These are phyloP conservation scores for Capniomyces stellatus DNA, from an alignment of 371 early-diverging fungal genomes.

Conservation along the genomic window DNA sequence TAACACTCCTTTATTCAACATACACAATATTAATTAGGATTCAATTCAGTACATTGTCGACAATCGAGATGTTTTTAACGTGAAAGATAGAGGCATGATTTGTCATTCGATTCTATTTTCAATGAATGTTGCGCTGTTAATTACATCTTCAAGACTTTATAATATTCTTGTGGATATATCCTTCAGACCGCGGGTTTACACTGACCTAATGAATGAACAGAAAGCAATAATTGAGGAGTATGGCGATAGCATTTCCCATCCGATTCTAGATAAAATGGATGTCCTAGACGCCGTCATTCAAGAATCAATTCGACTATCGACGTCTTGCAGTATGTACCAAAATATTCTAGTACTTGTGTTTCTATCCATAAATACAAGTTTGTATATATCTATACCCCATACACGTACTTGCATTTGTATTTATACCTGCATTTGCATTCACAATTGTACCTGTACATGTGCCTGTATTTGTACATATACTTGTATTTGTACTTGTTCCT, in stretches of 20 bases:
- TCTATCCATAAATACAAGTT: too few relatives aligned
- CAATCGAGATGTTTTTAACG: background rate
- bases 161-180: background rate
- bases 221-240: background rate
- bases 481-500: too few relatives aligned
- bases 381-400: too few relatives aligned
- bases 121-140: background rate
- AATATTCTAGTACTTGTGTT: too few relatives aligned
- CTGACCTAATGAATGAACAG: background rate
- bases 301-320: background rate
- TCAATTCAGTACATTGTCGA: background rate
- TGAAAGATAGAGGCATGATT: background rate
- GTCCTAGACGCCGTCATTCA: background rate
- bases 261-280: background rate
- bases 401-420: too few relatives aligned
- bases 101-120: background rate
- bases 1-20: too few relatives aligned
- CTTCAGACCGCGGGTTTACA: background rate
- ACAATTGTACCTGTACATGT: too few relatives aligned
- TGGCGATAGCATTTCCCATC: background rate
- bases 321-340: background rate
- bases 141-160: background rate
- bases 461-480: too few relatives aligned
- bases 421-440: too few relatives aligned
- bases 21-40: too few relatives aligned